Evolutionary conservation across 2,329 filamentous ascomycete species (phyloP).

Genomic region (Trichoderma afroharzianum): DNA sequence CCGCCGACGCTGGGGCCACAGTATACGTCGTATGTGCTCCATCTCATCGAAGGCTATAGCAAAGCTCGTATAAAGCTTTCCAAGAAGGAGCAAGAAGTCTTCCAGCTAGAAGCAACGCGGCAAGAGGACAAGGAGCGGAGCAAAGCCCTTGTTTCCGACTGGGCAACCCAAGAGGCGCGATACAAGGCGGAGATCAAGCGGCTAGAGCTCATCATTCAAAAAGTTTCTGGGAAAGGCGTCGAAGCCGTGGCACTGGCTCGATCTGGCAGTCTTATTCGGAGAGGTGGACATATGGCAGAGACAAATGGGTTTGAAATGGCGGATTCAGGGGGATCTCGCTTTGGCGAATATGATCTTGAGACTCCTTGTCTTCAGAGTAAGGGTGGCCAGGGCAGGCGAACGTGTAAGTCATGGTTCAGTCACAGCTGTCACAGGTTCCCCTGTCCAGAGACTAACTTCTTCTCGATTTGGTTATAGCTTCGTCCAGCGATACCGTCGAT

Average conservation of each 20-base stretch:
- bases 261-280: slow-evolving; percentile 36
- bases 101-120: slow-evolving; percentile 33
- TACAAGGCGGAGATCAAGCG: slow-evolving; percentile 32
- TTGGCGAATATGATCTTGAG: background rate
- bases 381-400: background rate
- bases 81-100: slow-evolving; percentile 35
- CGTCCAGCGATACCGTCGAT: background rate
- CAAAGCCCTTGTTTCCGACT: slow-evolving; percentile 22
- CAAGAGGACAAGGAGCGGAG: slow-evolving; percentile 36
- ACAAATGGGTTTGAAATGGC: background rate
- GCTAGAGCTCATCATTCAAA: slow-evolving; percentile 31
- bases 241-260: slow-evolving; percentile 44
- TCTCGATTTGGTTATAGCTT: background rate
- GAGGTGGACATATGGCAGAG: background rate
- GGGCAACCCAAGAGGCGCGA: slow-evolving; percentile 24
- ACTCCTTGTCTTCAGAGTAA: background rate
- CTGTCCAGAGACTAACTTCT: background rate
- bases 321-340: background rate
- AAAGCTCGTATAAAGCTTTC: slow-evolving; percentile 27
- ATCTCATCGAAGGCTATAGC: slow-evolving; percentile 36
- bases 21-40: slow-evolving; percentile 41
- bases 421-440: background rate
- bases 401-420: background rate
- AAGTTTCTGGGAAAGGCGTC: slow-evolving; percentile 40
- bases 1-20: slow-evolving; percentile 36